Base-by-base conservation (phyloP, 768 basidiomycete species). In the Gloeostereum incarnatum region DNA sequence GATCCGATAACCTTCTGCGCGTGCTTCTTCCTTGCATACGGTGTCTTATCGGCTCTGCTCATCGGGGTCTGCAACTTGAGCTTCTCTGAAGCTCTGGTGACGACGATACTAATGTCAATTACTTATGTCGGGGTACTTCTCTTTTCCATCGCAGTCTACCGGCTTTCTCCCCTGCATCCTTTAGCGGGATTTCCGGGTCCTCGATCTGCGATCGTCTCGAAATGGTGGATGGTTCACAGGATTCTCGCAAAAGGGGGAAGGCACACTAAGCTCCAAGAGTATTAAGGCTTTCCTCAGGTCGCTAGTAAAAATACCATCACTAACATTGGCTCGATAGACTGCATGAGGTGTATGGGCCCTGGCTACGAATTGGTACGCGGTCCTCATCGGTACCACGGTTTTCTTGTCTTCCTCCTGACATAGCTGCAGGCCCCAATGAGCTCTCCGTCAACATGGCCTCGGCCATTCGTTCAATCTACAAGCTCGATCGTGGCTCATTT, bases 341-440 rank as follows among this genome's bases (percentile, higher is more conserved):
- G 11, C 60, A 62, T 31, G 47, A 47, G 22, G 17, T 20, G 24
- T 60, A 62, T 35, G 62, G 60, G 4, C 22, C 55, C 8, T 55
- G 59, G 39, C 43, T 63, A 29, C 54, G 62, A 14, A 53, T 55
- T 20, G 59, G 59, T 62, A 39, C 3, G 45, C 31, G 36, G 10
- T 16, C 31, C 26, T 29, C 26, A 14, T 29, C 14, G 9, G 9
- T 8, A 29, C 26, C 8, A 29, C 26, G 8, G 26, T 13, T 19
- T 26, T 13, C n/a, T 33, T n/a, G 17, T 7, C 7, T 35, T 13
- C 16, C 39, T 11, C 27, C 33, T 17, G 18, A 27, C 14, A 21
- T 30, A 35, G 14, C 7, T 39, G 34, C 39, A 65, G 61, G 63
- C 11, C 63, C 63, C 23, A 62, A 63, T 22, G 62, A 63, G 38